Base-by-base conservation (phyloP, 2,329 filamentous ascomycete species). In the Diaporthe destruens region DNA sequence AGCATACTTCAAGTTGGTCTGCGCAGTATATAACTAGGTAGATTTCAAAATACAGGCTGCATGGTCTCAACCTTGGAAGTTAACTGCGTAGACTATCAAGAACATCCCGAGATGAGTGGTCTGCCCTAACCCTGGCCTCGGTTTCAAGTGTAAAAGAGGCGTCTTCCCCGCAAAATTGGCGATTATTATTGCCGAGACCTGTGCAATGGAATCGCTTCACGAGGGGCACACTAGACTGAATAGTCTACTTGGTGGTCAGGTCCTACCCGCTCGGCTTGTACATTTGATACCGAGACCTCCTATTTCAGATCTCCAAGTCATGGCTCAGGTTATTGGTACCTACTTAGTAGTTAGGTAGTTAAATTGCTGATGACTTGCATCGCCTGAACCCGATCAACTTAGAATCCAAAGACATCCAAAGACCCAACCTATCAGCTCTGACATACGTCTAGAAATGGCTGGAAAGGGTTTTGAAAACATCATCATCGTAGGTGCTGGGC, bases 401-500 rank as follows among this genome's bases (percentile, higher is more conserved):
- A n/a, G n/a, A n/a, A n/a, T n/a, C n/a, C 16, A 9, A 44, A 34
- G 23, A 49, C 8, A 4, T 25, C 51, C 4, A 61, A n/a, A 7
- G 39, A 12, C 1, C 2, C 14, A 42, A 3, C 16, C 47, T 32
- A 44, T 44, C 25, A 39, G 20, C 6, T 12, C 1, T 1, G 6
- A 2, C 3, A n/a, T 23, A 29, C 34, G 9, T 18, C 34, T 12
- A 11, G 61, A 71, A 18, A 72, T 72, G 67, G 16, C 71, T 32
- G 69, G 63, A 42, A 71, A 71, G 8, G 75, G 74, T 0, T 77
- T 77, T 57, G 77, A 76, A 23, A 76, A 77, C 59, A 74, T 77
- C 18, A 25, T 87, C 32, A 82, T 87, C 61, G 84, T 87, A 12
- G 86, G 86, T 66, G 86, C 86, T 20, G 86, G 86, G 23, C 86